Conservation (phyloP, 2,329 filamentous ascomycete species). For the Clarireedia monteithiana region DNA sequence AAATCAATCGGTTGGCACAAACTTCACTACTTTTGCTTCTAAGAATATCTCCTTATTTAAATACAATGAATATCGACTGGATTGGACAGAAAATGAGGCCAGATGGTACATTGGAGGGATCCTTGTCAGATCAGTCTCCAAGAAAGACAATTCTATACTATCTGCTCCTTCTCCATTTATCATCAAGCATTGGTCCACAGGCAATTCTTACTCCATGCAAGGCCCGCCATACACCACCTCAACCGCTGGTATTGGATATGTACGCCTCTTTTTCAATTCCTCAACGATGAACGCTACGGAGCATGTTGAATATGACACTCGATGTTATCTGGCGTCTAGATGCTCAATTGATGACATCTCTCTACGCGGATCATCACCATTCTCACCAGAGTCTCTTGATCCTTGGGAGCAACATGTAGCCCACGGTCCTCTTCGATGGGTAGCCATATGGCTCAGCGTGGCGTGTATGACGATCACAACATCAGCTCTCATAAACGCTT, state of each 20-base stretch:
- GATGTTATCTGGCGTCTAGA: conserved; percentile 27
- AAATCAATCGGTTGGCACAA: conserved; percentile 28
- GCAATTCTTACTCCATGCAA: conserved; percentile 36
- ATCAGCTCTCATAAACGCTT: conserved; percentile 2
- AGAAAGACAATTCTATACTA: conserved; percentile 29
- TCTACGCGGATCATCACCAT: conserved; percentile 10
- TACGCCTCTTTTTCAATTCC: conserved; percentile 43
- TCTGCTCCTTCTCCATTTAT: conserved; percentile 35
- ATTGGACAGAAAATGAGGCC: conserved; percentile 38
- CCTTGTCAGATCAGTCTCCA: conserved; percentile 28
- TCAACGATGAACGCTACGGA: conserved; percentile 32
- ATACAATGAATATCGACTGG: conserved; percentile 38
- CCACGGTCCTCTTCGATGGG: conserved; percentile 7
- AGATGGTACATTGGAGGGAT: conserved; percentile 36
- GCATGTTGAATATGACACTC: conserved; percentile 22
- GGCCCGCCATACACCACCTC: conserved; percentile 36
- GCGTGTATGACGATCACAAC: background rate
- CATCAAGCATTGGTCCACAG: conserved; percentile 41
- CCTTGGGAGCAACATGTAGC: conserved; percentile 4
- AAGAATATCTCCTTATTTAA: conserved; percentile 16
- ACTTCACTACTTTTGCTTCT: conserved; percentile 11
- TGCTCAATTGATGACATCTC: conserved; percentile 26
- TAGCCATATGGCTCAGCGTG: conserved; percentile 7
- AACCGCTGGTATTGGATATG: conserved; percentile 37
- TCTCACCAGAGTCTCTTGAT: background rate